Conservation (phyloP, 306 rosid genomes). For the Crotalaria pallida region DNA sequence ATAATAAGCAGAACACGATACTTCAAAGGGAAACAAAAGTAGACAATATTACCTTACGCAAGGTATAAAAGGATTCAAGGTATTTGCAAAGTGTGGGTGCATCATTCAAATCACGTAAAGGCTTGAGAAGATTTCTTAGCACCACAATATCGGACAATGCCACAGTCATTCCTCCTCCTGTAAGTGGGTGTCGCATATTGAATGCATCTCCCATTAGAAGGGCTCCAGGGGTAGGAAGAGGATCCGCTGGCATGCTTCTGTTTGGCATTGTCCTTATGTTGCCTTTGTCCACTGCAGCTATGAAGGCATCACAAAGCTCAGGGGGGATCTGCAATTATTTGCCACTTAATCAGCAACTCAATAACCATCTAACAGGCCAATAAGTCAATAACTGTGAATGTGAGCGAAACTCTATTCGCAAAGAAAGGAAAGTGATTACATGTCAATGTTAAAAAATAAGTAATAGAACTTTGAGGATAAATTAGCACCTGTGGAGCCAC, state of each 20-base stretch:
- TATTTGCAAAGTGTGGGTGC: constrained; percentile 82
- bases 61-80: constrained; percentile 85
- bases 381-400: background rate
- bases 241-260: constrained; percentile 98
- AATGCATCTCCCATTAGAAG: constrained; percentile 97
- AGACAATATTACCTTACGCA: constrained; percentile 66
- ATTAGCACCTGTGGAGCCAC: constrained; percentile 87
- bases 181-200: constrained; percentile 98
- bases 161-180: constrained; percentile 99
- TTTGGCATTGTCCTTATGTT: constrained; percentile 92
- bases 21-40: background rate
- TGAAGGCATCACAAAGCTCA: constrained; percentile 64
- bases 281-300: constrained; percentile 86
- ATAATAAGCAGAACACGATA: background rate
- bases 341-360: background rate
- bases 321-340: constrained; percentile 65
- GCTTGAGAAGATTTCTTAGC: constrained; percentile 80
- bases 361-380: background rate
- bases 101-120: constrained; percentile 67
- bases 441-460: background rate
- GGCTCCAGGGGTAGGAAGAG: constrained; percentile 95
- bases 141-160: constrained; percentile 95
- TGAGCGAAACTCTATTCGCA: constrained; percentile 4
- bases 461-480: background rate
- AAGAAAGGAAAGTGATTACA: background rate